A percentile compares a stretch with the other conserved stretches of the same genome.
Conservation (phyloP, 768 basidiomycete genomes). For the Gyrodon lividus region DNA sequence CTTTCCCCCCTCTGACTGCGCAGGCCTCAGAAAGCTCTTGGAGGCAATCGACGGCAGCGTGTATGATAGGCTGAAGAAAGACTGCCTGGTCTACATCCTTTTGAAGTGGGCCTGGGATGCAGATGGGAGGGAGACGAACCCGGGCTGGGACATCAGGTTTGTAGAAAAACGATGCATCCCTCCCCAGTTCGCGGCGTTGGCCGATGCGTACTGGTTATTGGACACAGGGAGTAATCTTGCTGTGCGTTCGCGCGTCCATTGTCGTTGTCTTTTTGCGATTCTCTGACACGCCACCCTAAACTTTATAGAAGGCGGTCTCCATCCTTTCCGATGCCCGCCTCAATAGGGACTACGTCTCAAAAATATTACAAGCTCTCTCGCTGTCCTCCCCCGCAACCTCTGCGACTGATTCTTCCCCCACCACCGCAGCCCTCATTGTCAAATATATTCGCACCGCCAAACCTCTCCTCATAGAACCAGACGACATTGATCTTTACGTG, state of each 20-base stretch:
- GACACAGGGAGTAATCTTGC: constrained; percentile 66
- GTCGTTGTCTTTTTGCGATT: neutral
- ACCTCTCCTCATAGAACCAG: constrained; percentile 64
- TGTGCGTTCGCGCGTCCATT: constrained; percentile 42
- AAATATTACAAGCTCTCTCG: constrained; percentile 63
- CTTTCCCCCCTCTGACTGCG: constrained; percentile 65
- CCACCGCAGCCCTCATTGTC: constrained; percentile 48
- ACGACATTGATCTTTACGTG: constrained; percentile 69
- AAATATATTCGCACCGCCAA: constrained; percentile 76
- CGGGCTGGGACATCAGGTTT: constrained; percentile 39
- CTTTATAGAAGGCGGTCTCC: constrained; percentile 60
- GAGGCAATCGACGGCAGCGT: constrained; percentile 56
- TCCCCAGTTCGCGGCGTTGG: constrained; percentile 69
- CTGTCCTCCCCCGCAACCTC: constrained; percentile 40
- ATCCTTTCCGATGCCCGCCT: constrained; percentile 73
- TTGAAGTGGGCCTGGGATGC: constrained; percentile 78
- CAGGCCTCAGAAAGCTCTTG: constrained; percentile 55
- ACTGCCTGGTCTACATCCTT: constrained; percentile 78
- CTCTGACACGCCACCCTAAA: neutral
- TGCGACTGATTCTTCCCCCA: constrained; percentile 8
- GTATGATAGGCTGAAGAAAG: constrained; percentile 77
- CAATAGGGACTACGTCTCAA: constrained; percentile 74
- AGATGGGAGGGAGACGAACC: constrained; percentile 48
- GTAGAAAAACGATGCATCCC: constrained; percentile 59
- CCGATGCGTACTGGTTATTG: constrained; percentile 85